A percentile compares a stretch with the other conserved stretches of the same genome.
Conservation (phyloP, 257 asterid genomes). For the Salvia miltiorrhiza region DNA sequence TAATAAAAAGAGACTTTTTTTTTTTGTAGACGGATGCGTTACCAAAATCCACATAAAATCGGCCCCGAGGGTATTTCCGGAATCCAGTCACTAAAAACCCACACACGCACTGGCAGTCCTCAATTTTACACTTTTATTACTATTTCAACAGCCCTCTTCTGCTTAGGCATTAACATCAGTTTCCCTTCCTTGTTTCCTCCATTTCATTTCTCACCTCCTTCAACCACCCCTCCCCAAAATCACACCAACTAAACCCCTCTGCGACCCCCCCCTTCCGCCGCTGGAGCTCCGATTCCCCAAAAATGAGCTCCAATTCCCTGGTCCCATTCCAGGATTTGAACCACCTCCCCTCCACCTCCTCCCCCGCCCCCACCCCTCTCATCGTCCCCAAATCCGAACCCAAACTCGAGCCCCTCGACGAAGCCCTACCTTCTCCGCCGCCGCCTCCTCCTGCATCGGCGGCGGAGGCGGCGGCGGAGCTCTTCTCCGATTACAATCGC, state of each 20-base stretch:
- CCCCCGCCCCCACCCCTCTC: slow-evolving; percentile 3
- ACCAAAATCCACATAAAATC: too few species aligned
- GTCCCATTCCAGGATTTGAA: slow-evolving; percentile 42
- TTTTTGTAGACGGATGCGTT: too few species aligned
- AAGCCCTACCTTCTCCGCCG: slow-evolving; percentile 16
- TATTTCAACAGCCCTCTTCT: too few species aligned
- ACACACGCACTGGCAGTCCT: too few species aligned
- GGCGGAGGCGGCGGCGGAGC: neutral
- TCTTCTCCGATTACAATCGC: slow-evolving; percentile 48
- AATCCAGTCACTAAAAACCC: too few species aligned
- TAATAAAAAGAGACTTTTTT: too few species aligned
- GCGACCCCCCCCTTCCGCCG: neutral
- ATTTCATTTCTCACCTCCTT: slow-evolving; percentile 14
- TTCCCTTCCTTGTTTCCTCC: neutral
- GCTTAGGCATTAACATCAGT: too few species aligned
- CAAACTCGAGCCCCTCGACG: slow-evolving; percentile 62
- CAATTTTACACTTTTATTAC: too few species aligned
- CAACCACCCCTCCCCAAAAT: neutral
- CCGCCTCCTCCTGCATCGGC: slow-evolving; percentile 14
- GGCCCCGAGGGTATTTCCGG: too few species aligned
- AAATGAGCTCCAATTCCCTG: slow-evolving; percentile 33
- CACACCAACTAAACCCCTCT: neutral
- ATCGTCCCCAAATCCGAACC: slow-evolving; percentile 50
- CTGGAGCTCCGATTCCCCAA: neutral
- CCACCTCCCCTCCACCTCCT: slow-evolving; percentile 27